Evolutionary conservation across 441 rosid species (phyloP), one percentile per base, ranked within the genome.

Genomic region (Gossypium trilobum): DNA sequence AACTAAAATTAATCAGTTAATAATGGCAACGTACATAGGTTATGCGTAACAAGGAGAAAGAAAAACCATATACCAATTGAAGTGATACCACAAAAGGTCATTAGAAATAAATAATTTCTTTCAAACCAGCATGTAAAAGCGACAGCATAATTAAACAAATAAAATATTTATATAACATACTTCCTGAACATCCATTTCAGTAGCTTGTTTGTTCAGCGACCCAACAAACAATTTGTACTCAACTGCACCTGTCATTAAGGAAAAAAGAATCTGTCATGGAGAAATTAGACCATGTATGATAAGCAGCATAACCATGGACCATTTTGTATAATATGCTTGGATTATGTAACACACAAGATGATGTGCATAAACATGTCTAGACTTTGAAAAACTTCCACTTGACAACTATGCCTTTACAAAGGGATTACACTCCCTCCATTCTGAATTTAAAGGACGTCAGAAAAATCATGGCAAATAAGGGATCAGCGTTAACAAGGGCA

Each of bases 201-300:
- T 83, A 75, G 99, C 99, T 77, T 90, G 94, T 82, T 91, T 95
- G 83, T 87, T 88, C 77, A 95, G 79, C n/a, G 98, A 91, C 51
- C 99, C 99, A 58, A 95, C 99, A 61, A 95, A 95, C 78, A 95
- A 85, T 80, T 93, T 95, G 87, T 86, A 91, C 86, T 95, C 99
- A 48, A 90, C 86, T 2, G 98, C 93, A 75, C 97, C 97, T 91
- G 70, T 73, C 73, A 84, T 73, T 64, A 44, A 78, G 72, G 13
- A 58, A 73, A 73, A 36, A 63, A 69, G 27, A 44, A 77, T 75
- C 58, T 65, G 71, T 11, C 23, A 66, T 50, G 64, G 72, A 70
- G 27, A 67, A 76, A 72, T 67, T 42, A 57, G 16, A 60, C 6
- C 16, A 69, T 20, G 42, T 14, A 8, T 50, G 71, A 78, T 50